A percentile compares a stretch with the other conserved stretches of the same genome.
Conservation (phyloP, 1,139 yeast genomes). For the Yamadazyma trypodendri region DNA sequence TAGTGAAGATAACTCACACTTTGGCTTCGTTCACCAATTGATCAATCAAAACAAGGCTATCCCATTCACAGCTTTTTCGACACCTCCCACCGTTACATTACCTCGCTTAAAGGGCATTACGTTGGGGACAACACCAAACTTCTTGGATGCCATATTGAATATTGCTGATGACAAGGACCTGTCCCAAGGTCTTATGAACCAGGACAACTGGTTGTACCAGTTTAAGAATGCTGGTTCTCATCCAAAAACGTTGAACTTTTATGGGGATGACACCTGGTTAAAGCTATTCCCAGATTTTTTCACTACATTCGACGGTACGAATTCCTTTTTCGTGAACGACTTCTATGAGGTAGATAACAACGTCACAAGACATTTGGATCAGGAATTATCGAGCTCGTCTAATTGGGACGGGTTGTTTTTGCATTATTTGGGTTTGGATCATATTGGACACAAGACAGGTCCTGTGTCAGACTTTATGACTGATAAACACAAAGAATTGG, state of each 20-base stretch:
- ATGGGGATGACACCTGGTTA: conserved; percentile 97
- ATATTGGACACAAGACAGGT: conserved; percentile 97
- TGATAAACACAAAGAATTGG: conserved; percentile 83
- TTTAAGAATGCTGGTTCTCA: conserved; percentile 39
- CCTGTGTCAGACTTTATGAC: conserved; percentile 80
- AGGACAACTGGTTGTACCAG: conserved; percentile 88
- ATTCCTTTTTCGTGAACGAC: conserved; percentile 91
- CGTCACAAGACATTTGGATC: conserved; percentile 81
- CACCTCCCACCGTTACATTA: conserved; percentile 82
- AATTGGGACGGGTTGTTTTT: conserved; percentile 85
- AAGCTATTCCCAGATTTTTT: conserved; percentile 76
- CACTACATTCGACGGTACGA: conserved; percentile 75
- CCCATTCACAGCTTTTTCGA: conserved; percentile 87
- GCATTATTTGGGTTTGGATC: conserved; percentile 92
- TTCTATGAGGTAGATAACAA: conserved; percentile 91
- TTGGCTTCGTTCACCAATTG: conserved; percentile 64
- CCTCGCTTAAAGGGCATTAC: conserved; percentile 80
- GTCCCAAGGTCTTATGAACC: conserved; percentile 68
- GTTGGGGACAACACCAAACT: conserved; percentile 78
- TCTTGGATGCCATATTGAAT: conserved; percentile 83
- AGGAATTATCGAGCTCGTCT: conserved; percentile 39
- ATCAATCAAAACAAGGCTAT: conserved; percentile 69
- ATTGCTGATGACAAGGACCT: conserved; percentile 85
- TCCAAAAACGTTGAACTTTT: conserved; percentile 60
- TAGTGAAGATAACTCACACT: conserved; percentile 52